A percentile compares a stretch with the other conserved stretches of the same genome.
These are phyloP conservation scores for Cornus florida DNA, from an alignment of 148 eudicot species.

Conservation along the genomic window DNA sequence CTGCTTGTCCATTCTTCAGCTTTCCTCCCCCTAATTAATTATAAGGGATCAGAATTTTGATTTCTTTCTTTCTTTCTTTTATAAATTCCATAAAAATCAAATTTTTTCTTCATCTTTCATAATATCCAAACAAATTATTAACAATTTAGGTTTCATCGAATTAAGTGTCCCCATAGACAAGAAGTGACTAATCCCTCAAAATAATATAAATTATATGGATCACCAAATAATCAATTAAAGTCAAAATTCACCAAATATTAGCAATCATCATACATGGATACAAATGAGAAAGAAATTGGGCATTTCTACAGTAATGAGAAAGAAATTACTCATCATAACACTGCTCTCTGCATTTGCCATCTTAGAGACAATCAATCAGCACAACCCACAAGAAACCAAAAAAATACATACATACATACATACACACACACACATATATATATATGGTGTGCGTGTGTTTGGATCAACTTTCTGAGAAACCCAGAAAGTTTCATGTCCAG, in stretches of 20 bases:
- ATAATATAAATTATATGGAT: background rate
- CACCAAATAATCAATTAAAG: background rate
- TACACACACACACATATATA: background rate
- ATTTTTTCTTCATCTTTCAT: background rate
- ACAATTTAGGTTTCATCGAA: background rate
- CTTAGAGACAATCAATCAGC: no score
- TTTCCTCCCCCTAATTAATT: slow-evolving; percentile 35
- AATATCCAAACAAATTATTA: background rate
- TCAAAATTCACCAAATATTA: background rate
- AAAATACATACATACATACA: background rate
- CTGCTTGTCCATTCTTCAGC: slow-evolving; percentile 44
- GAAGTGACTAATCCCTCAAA: background rate
- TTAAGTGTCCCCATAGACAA: background rate
- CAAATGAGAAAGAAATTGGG: background rate
- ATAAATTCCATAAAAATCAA: background rate
- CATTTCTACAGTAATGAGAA: no score
- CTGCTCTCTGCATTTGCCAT: no score
- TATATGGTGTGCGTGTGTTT: no score
- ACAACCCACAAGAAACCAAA: background rate
- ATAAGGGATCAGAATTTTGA: background rate
- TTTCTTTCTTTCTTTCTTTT: no score
- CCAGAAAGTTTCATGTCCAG: background rate
- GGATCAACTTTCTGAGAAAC: background rate
- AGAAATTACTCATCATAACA: no score
- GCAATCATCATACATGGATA: background rate